These are phyloP conservation scores for Fusarium kyushuense DNA, from an alignment of 2,329 filamentous ascomycete genomes.

Conservation along the genomic window DNA sequence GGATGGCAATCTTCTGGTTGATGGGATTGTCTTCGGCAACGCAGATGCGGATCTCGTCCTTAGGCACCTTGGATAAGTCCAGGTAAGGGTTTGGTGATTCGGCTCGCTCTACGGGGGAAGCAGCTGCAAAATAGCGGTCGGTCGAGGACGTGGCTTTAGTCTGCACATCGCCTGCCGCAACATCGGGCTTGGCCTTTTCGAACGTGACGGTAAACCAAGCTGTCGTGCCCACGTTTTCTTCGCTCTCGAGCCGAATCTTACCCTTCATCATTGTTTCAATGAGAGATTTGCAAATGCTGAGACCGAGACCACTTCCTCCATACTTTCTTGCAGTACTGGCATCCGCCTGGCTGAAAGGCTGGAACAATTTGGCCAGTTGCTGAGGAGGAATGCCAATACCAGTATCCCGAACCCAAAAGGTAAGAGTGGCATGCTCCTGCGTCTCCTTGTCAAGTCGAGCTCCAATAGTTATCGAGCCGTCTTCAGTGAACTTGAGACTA, in stretches of 20 bases:
- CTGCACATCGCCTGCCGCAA: slow-evolving; percentile 67
- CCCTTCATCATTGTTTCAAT: slow-evolving; percentile 94
- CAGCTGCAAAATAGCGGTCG: slow-evolving; percentile 52
- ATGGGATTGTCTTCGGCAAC: slow-evolving; percentile 96
- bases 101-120: slow-evolving; percentile 54
- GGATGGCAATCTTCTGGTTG: slow-evolving; percentile 93
- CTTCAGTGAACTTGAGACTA: slow-evolving; percentile 92
- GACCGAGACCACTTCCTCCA: slow-evolving; percentile 88
- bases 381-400: slow-evolving; percentile 90
- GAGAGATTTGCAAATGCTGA: slow-evolving; percentile 94
- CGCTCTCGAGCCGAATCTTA: slow-evolving; percentile 83
- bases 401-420: slow-evolving; percentile 88
- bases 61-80: slow-evolving; percentile 78
- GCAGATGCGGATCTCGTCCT: slow-evolving; percentile 85
- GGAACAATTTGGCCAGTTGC: slow-evolving; percentile 86
- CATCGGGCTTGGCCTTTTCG: slow-evolving; percentile 78
- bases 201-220: slow-evolving; percentile 87
- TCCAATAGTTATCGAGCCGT: slow-evolving; percentile 85
- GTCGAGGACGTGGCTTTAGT: slow-evolving; percentile 53
- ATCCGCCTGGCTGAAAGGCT: slow-evolving; percentile 93
- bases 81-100: slow-evolving; percentile 62
- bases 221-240: slow-evolving; percentile 76
- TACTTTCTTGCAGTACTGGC: slow-evolving; percentile 91
- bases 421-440: slow-evolving; percentile 76
- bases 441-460: slow-evolving; percentile 79